Conservation (phyloP, 345 rosid species). For the Heritiera fomes region DNA sequence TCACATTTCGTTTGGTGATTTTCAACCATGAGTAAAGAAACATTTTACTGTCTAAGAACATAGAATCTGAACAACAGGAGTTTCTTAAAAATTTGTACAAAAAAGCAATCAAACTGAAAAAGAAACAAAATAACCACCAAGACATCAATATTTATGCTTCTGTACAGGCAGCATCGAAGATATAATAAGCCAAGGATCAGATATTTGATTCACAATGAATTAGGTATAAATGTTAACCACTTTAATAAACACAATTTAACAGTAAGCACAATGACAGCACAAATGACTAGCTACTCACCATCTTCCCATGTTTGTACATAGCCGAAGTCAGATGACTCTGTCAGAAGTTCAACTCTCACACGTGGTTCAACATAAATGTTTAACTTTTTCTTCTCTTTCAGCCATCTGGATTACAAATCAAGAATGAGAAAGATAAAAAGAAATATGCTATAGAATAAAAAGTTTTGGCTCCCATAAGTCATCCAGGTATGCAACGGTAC, state of each 20-base stretch:
- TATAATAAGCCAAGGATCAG: neutral
- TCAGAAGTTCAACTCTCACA: slow-evolving; percentile 70
- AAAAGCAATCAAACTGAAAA: neutral
- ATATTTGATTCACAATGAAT: neutral
- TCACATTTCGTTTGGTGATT: neutral
- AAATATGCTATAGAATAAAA: neutral
- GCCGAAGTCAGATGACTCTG: slow-evolving; percentile 74
- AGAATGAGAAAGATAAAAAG: slow-evolving; percentile 15
- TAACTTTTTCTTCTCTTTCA: slow-evolving; percentile 67
- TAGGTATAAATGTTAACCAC: slow-evolving; percentile 3
- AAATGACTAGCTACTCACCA: slow-evolving; percentile 49
- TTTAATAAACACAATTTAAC: neutral
- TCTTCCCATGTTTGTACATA: slow-evolving; percentile 91
- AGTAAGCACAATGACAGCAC: neutral
- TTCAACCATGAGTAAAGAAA: neutral
- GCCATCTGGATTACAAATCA: slow-evolving; percentile 64
- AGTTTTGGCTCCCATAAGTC: neutral
- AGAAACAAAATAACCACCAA: neutral
- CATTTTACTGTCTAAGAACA: neutral
- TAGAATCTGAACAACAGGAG: neutral
- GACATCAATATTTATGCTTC: neutral
- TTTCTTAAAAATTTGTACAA: neutral
- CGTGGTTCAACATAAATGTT: slow-evolving; percentile 88
- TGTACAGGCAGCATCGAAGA: neutral
- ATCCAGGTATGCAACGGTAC: slow-evolving; percentile 2